Evolutionary conservation across 2,329 filamentous ascomycete genomes (phyloP), one percentile per base, ranked within the genome.

Genomic region (Aspergillus fumigatus): DNA sequence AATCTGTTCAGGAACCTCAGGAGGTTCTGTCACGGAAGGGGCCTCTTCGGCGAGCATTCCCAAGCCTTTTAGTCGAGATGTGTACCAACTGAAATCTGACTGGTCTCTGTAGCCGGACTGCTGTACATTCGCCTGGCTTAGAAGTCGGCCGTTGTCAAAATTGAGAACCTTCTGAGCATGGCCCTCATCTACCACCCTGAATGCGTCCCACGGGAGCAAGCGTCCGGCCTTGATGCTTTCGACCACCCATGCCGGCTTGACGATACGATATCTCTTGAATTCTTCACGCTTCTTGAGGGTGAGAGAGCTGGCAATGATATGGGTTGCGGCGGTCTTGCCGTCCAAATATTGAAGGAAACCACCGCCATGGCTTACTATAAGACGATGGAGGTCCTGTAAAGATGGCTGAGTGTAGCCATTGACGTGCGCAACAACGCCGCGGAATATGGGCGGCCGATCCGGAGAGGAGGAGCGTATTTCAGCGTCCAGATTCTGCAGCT

Each of bases 371-470:
- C 88, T 85, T 19, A 99, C 93, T 55, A 99, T 88, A 58, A 96
- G 82, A 53, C 81, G 86, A 76, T 96, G 93, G 19, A 99, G 83
- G 80, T 96, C 85, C 65, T 92, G 92, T 53, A 97, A 79, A 1
- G 92, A 91, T 0, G 94, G 94, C 66, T 97, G 93, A 0, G 94
- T 99, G 70, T 97, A 99, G 50, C 94, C 94, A 65, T 92, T 96
- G 25, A 99, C 88, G 74, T 97, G 90, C 9, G 88, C 91, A 11
- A 96, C 92, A 8, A 97, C 82, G 0, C 91, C 92, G 64, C 88
- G 90, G 80, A 99, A 99, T 52, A 99, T 91, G 59, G 84, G 85
- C 9, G 92, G 90, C 61, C 89, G 90, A 62, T 88, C 86, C 0
- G 78, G 74, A 1, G 86, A 84, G 3, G 84, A 79, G 32, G 88